Evolutionary conservation across 2,329 filamentous ascomycete species (phyloP).

Genomic region (Aureobasidium vineae): DNA sequence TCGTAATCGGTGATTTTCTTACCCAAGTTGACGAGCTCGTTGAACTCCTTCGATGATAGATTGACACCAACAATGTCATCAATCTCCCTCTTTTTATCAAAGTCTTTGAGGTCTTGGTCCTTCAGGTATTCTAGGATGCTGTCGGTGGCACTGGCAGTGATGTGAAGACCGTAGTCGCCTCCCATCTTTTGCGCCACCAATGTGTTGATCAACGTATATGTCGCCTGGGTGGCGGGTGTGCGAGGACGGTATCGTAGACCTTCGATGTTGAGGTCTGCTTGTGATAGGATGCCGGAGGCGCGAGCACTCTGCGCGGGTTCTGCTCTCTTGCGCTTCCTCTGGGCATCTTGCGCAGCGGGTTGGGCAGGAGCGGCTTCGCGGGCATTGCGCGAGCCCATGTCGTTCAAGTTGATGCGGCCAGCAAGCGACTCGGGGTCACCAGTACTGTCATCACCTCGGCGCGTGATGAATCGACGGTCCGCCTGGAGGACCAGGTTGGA

Average conservation of each 20-base stretch:
- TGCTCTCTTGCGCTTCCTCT: slow-evolving; percentile 77
- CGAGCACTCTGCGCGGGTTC: slow-evolving; percentile 65
- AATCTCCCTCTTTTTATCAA: slow-evolving; percentile 97
- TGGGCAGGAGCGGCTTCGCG: slow-evolving; percentile 77
- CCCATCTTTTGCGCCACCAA: slow-evolving; percentile 85
- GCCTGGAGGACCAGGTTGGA: slow-evolving; percentile 99
- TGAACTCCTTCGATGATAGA: slow-evolving; percentile 87
- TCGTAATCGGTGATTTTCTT: slow-evolving; percentile 99
- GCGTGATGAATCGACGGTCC: slow-evolving; percentile 91
- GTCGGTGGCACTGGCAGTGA: slow-evolving; percentile 91
- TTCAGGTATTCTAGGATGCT: slow-evolving; percentile 88
- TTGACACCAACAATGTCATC: slow-evolving; percentile 87
- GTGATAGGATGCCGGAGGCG: slow-evolving; percentile 75
- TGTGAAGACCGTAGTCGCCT: slow-evolving; percentile 88
- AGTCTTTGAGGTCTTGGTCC: slow-evolving; percentile 92
- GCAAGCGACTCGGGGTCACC: slow-evolving; percentile 97
- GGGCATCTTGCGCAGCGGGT: slow-evolving; percentile 54
- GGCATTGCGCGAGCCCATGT: slow-evolving; percentile 86
- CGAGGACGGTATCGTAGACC: slow-evolving; percentile 88
- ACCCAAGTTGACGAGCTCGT: slow-evolving; percentile 90
- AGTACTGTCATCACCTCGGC: slow-evolving; percentile 90
- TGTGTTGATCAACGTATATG: slow-evolving; percentile 91
- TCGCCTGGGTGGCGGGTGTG: slow-evolving; percentile 85
- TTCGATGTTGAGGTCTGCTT: slow-evolving; percentile 82
- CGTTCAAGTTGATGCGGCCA: slow-evolving; percentile 84